A percentile compares a stretch with the other conserved stretches of the same genome.
Conservation (phyloP, 1,284 basidiomycete species). For the Xerocomus nothofagi region DNA sequence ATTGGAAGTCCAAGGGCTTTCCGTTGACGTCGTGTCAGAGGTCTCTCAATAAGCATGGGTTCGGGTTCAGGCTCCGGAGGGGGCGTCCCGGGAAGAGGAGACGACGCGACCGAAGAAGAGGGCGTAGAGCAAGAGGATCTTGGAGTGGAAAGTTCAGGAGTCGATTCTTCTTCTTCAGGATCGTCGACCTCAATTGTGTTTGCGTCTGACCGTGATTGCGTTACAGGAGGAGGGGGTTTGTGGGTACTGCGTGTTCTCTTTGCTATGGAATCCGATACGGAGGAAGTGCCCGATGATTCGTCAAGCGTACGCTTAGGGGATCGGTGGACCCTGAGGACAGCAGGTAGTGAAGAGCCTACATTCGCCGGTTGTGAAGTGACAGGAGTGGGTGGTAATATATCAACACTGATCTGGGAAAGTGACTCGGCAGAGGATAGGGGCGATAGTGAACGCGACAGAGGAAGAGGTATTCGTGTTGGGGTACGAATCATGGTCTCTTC, state of each 20-base stretch:
- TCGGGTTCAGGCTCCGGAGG: constrained; percentile 35
- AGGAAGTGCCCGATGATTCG: constrained; percentile 52
- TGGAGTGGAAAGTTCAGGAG: constrained; percentile 45
- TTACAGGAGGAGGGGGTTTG: constrained; percentile 18
- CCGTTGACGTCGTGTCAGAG: constrained; percentile 63
- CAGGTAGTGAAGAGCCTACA: constrained; percentile 30
- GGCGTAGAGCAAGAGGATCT: constrained; percentile 41
- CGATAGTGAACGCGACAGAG: constrained; percentile 48
- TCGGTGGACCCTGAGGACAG: constrained; percentile 37
- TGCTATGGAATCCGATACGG: constrained; percentile 43
- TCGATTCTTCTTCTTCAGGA: constrained; percentile 40
- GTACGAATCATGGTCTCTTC: constrained; percentile 24
- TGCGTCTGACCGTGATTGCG: constrained; percentile 21
- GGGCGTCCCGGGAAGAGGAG: constrained; percentile 35
- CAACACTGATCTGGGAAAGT: constrained; percentile 30
- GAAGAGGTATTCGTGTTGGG: constrained; percentile 41
- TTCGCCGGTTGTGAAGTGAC: constrained; percentile 15
- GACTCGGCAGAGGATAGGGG: constrained; percentile 37
- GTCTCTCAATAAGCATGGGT: constrained; percentile 25
- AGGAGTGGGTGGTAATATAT: constrained; percentile 31
- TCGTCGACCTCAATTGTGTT: constrained; percentile 32
- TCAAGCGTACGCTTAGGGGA: constrained; percentile 72
- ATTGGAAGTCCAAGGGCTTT: constrained; percentile 68
- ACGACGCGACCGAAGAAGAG: constrained; percentile 45
- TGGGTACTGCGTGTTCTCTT: constrained; percentile 43